A percentile compares a stretch with the other conserved stretches of the same genome.
Conservation (phyloP, 2,329 filamentous ascomycete species). For the Penicillium sp. region DNA sequence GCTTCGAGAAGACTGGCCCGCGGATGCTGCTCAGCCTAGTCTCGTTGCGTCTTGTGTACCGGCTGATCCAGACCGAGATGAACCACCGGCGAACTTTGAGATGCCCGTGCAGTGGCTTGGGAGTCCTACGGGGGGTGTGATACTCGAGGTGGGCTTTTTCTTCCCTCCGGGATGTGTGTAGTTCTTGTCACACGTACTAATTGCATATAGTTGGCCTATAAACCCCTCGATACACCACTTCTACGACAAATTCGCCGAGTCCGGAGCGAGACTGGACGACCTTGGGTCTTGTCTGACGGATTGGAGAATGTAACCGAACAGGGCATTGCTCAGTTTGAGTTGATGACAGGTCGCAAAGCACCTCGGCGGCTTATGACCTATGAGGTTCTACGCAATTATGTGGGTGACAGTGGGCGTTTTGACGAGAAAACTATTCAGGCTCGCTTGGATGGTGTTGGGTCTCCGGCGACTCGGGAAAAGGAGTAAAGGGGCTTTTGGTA, state of each 20-base stretch:
- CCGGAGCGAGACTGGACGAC: conserved; percentile 53
- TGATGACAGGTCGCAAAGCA: conserved; percentile 73
- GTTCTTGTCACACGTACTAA: conserved; percentile 23
- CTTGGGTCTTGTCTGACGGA: conserved; percentile 73
- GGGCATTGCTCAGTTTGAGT: conserved; percentile 77
- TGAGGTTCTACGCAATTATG: conserved; percentile 52
- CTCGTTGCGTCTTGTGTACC: conserved; percentile 77
- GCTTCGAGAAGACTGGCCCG: conserved; percentile 64
- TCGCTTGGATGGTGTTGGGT: conserved; percentile 33
- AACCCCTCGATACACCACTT: conserved; percentile 69
- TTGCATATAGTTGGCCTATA: conserved; percentile 57
- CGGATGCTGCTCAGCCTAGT: conserved; percentile 62
- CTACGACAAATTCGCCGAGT: conserved; percentile 65
- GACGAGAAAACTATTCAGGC: conserved; percentile 42
- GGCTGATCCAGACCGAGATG: conserved; percentile 64
- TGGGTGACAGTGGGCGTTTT: conserved; percentile 36
- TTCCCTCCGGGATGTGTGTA: not conserved
- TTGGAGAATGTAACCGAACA: conserved; percentile 75
- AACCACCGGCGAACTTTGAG: conserved; percentile 67
- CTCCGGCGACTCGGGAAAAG: not conserved
- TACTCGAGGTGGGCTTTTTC: conserved; percentile 59
- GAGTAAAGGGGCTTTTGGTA: not conserved
- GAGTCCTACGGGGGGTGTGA: conserved; percentile 72
- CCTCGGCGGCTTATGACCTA: conserved; percentile 70
- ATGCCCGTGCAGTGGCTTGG: conserved; percentile 68